Evolutionary conservation across 2,329 filamentous ascomycete genomes (phyloP).

Genomic region (Colletotrichum scovillei): DNA sequence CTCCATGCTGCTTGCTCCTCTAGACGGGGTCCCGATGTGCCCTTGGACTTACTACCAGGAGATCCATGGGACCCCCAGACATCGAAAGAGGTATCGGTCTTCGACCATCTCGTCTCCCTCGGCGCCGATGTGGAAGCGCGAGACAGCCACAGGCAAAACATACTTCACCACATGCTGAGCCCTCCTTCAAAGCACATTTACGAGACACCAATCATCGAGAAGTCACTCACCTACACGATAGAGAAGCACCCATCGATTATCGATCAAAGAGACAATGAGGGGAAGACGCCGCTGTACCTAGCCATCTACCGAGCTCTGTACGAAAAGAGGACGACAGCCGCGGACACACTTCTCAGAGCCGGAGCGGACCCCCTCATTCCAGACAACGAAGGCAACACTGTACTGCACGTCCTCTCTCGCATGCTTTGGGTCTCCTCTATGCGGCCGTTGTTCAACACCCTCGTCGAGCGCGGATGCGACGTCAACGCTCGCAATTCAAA

Average conservation of each 20-base stretch:
- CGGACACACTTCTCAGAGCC: conserved; percentile 34
- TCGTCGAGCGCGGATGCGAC: conserved; percentile 35
- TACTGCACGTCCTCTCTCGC: conserved; percentile 38
- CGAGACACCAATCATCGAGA: not conserved
- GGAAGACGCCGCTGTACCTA: conserved; percentile 42
- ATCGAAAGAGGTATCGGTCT: conserved; percentile 10
- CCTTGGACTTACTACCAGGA: not conserved
- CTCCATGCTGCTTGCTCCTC: conserved; percentile 40
- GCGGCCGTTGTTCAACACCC: conserved; percentile 35
- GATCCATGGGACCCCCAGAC: not conserved
- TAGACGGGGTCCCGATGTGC: conserved; percentile 15
- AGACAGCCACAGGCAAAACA: conserved; percentile 38
- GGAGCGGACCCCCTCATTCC: conserved; percentile 38
- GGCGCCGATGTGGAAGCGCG: conserved; percentile 40
- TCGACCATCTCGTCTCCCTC: conserved; percentile 37
- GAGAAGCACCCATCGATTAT: conserved; percentile 26
- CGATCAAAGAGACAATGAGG: conserved; percentile 36
- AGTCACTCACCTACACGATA: conserved; percentile 23
- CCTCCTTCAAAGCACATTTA: not conserved
- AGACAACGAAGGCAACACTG: conserved; percentile 35
- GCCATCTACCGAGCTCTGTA: not conserved
- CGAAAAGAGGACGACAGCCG: not conserved
- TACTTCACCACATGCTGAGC: conserved; percentile 39
- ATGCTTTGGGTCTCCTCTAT: conserved; percentile 10
- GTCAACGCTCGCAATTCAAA: conserved; percentile 40